A percentile compares a stretch with the other conserved stretches of the same genome.
Evolutionary conservation across 306 rosid species (phyloP).

Genomic region (Heteromeles arbutifolia): DNA sequence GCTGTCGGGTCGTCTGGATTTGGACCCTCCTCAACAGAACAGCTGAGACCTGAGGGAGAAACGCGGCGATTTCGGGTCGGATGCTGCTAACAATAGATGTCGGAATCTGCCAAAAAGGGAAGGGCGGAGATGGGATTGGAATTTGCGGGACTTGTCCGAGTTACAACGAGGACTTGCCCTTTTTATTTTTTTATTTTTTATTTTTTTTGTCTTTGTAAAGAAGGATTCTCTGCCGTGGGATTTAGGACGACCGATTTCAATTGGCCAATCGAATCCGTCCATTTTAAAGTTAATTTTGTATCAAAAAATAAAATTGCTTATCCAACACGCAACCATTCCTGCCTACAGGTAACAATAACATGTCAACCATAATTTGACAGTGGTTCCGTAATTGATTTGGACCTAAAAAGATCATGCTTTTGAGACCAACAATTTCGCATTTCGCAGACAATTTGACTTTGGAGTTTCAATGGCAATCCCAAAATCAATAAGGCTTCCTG

Average conservation of each 20-base stretch:
- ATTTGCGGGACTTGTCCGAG: background rate
- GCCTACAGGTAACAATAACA: no score
- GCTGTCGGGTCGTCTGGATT: background rate
- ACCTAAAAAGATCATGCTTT: no score
- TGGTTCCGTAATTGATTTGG: no score
- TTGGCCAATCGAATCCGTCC: no score
- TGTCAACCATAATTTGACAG: no score
- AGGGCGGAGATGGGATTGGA: background rate
- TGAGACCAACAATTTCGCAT: no score
- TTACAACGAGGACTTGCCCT: background rate
- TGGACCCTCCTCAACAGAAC: background rate
- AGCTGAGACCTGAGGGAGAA: background rate
- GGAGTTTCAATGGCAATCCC: no score
- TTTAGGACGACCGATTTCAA: background rate
- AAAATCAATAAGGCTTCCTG: no score
- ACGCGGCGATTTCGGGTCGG: background rate
- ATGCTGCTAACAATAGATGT: background rate
- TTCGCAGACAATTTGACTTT: no score
- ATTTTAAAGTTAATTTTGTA: no score
- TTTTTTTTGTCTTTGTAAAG: background rate
- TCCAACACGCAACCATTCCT: no score
- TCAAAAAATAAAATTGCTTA: no score
- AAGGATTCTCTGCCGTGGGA: background rate
- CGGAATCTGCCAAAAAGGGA: background rate
- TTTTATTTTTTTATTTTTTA: background rate